Conservation (phyloP, 225 moss, liverwort and hornwort species). For the Straminergon stramineum region DNA sequence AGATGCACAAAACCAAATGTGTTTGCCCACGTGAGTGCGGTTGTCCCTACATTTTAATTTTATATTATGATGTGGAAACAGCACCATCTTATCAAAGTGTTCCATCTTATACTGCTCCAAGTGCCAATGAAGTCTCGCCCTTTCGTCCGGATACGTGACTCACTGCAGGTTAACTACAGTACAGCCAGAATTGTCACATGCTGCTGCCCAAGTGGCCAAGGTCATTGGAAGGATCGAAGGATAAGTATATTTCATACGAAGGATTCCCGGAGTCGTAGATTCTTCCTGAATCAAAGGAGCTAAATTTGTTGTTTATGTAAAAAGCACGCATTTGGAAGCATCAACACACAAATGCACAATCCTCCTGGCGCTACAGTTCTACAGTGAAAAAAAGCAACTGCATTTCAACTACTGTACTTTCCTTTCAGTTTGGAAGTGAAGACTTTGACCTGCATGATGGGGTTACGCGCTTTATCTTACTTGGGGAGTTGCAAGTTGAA, state of each 20-base stretch:
- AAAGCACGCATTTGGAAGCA: neutral
- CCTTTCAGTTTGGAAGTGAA: neutral
- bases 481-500: no score
- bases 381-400: neutral
- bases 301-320: neutral
- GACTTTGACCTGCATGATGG: neutral
- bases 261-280: neutral
- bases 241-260: neutral
- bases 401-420: neutral
- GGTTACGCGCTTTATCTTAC: neutral
- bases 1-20: neutral
- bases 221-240: neutral
- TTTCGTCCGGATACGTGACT: neutral
- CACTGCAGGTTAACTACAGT: neutral
- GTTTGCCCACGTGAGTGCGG: neutral
- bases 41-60: no score
- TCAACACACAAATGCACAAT: neutral
- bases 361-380: neutral
- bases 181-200: neutral
- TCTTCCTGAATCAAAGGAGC: neutral
- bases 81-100: neutral
- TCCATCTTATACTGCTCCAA: fast-evolving
- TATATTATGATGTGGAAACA: neutral
- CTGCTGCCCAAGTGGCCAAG: neutral
- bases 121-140: neutral